phyloP scores from a whole-genome alignment of 75 land plant genomes.

The Larix kaempferi region DNA sequence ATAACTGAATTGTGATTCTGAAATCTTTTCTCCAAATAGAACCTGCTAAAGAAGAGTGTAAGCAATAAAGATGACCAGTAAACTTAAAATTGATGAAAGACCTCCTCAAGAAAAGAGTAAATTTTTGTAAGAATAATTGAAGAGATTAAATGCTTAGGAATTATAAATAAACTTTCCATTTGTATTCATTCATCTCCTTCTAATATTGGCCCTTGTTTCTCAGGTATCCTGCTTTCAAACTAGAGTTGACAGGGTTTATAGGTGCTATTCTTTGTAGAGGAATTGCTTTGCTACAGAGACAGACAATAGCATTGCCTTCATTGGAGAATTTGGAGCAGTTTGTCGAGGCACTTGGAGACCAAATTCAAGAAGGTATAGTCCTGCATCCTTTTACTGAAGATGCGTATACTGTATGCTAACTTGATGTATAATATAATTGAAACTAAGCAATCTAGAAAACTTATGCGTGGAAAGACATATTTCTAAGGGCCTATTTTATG shows the following conservation, averaged over 20 bases:
- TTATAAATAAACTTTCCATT: background rate
- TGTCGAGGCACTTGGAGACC: slow-evolving; percentile 44
- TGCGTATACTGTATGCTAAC: slow-evolving; percentile 71
- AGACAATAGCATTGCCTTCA: slow-evolving; percentile 10
- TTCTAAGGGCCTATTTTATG: slow-evolving; percentile 1
- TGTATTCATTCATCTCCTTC: background rate
- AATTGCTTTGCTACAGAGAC: slow-evolving; percentile 64
- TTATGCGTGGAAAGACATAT: background rate
- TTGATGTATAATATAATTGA: background rate
- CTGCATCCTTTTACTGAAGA: slow-evolving; percentile 92
- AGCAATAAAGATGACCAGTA: too few species aligned
- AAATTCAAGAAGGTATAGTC: slow-evolving; percentile 48
- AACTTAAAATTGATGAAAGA: too few species aligned
- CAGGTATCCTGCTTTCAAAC: background rate
- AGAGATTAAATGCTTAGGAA: too few species aligned
- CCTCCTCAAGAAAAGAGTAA: too few species aligned
- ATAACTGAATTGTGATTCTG: too few species aligned
- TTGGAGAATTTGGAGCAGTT: slow-evolving; percentile 26
- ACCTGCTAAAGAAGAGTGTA: too few species aligned
- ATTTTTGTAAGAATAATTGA: too few species aligned
- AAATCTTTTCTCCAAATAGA: too few species aligned
- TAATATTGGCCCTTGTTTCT: background rate
- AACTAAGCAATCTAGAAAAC: background rate
- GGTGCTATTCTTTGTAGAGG: slow-evolving; percentile 40
- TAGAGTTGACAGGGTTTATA: background rate